Evolutionary conservation across 2,329 filamentous ascomycete genomes (phyloP), one percentile per base, ranked within the genome.

Genomic region (Curvularia lunata): DNA sequence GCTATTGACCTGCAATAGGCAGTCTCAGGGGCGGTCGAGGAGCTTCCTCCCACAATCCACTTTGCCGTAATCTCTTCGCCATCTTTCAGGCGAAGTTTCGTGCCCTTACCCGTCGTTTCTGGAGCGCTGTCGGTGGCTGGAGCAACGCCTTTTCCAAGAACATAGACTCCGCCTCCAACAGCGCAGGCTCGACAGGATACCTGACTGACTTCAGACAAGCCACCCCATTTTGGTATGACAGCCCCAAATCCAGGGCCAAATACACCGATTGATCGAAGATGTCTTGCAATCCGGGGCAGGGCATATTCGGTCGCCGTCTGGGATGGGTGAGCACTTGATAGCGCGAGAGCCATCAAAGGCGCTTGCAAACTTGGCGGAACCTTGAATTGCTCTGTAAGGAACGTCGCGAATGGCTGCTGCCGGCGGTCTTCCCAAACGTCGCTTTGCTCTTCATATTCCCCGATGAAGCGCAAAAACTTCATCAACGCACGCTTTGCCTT

Each of bases 201-300:
- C 80, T 99, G 94, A 28, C 91, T 87, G 58, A 98, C 87, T 77
- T 99, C 94, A 30, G 92, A 90, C 46, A 90, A 83, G 27, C 94
- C 92, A 46, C 94, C 94, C 89, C 92, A 99, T 82, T 97, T 97
- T 21, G 93, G 89, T 65, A 96, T 86, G 12, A 99, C 87, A 46
- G 92, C 91, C 50, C 91, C 91, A 73, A 98, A 98, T 9, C 94
- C 92, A 47, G 90, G 85, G 0, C 94, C 94, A 67, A 97, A 94
- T 4, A 91, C 80, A 7, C 94, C 93, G 77, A 96, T 93, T 0
- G 94, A 97, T 13, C 86, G 85, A 49, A 98, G 80, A 76, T 99
- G 93, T 43, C 88, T 86, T 65, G 89, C 84, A 55, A 98, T 90
- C 25, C 86, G 84, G 2, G 86, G 84, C 23, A 98, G 78, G 0